Evolutionary conservation across 768 basidiomycete genomes (phyloP).

Genomic region (Epithele typhae): DNA sequence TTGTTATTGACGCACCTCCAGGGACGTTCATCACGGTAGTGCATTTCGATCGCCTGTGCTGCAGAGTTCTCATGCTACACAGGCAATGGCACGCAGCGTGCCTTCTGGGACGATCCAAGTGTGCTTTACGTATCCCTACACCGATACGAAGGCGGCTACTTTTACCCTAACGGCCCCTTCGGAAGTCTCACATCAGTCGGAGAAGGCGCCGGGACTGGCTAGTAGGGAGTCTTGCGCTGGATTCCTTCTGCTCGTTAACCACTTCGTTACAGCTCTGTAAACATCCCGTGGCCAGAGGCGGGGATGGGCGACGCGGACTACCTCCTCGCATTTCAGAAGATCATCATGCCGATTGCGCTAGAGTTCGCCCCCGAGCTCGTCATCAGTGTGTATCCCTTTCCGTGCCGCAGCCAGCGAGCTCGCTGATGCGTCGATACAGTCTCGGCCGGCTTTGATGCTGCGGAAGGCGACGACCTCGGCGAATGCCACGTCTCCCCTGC

Average conservation of each 20-base stretch:
- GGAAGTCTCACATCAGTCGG: constrained; percentile 86
- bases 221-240: constrained; percentile 51
- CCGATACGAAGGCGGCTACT: constrained; percentile 86
- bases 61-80: neutral
- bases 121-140: constrained; percentile 95
- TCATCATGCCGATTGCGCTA: constrained; percentile 95
- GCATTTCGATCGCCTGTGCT: neutral
- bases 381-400: constrained; percentile 61
- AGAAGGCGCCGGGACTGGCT: constrained; percentile 78
- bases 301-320: constrained; percentile 97
- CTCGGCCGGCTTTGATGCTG: constrained; percentile 97
- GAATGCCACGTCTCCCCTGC: constrained; percentile 87
- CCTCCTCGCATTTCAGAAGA: constrained; percentile 90
- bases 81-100: constrained; percentile 97
- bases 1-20: constrained; percentile 24
- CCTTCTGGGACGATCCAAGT: constrained; percentile 89
- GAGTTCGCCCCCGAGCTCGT: constrained; percentile 96
- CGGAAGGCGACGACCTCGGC: constrained; percentile 87
- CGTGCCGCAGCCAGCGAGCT: neutral
- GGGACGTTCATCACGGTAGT: constrained; percentile 94
- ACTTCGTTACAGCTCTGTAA: constrained; percentile 66
- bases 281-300: constrained; percentile 87
- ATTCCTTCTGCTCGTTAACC: too few species aligned
- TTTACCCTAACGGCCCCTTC: constrained; percentile 92
- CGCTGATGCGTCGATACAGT: constrained; percentile 43